Evolutionary conservation across 768 basidiomycete genomes (phyloP), one percentile per base, ranked within the genome.

Genomic region (Termitomyces sp.): DNA sequence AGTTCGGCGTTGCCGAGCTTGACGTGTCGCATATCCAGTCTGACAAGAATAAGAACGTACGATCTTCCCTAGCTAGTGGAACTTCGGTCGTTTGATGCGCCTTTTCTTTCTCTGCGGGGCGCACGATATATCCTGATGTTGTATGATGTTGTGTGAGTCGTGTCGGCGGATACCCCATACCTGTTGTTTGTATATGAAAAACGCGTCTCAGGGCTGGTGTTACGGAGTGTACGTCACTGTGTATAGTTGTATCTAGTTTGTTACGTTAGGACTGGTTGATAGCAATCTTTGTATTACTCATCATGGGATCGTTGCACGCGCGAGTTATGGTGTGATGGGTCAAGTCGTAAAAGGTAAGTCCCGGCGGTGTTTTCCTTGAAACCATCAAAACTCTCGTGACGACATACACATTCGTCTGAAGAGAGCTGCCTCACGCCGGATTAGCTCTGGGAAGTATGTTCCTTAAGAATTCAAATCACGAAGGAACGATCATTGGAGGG

Each of bases 1-100:
- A 73, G 55, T 63, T 73, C 39, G 72, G 72, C 19, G 63, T 72
- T 16, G 64, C 72, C 5, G 68, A 72, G 32, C 55, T 64, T 12
- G 62, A 63, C 0, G 49, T 63, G 47, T 28, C 45, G 39, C 35
- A 32, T 17, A 12, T 10, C 2, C 34, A 34, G 19, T n/a, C 25
- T 3, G n/a, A 17, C 27, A 21, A 21, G 11, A 16, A 25, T 6
- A 55, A 63, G 46, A 52, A 46, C 17, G 30, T 39, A 27, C 48
- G 54, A 7, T 28, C 44, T 41, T 50, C 61, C 19, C 51, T 46
- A 32, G 49, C 51, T 14, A 57, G 62, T 39, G 50, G 54, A 23
- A 61, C 52, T 34, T 35, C 52, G 46, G 46, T 55, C 34, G 47
- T 53, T 14, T 57, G 28, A 54, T 40, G 0, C 9, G 1, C 10